These are phyloP conservation scores for Colletotrichum ledebouriae DNA, from an alignment of 2,329 filamentous ascomycete species.

Conservation along the genomic window DNA sequence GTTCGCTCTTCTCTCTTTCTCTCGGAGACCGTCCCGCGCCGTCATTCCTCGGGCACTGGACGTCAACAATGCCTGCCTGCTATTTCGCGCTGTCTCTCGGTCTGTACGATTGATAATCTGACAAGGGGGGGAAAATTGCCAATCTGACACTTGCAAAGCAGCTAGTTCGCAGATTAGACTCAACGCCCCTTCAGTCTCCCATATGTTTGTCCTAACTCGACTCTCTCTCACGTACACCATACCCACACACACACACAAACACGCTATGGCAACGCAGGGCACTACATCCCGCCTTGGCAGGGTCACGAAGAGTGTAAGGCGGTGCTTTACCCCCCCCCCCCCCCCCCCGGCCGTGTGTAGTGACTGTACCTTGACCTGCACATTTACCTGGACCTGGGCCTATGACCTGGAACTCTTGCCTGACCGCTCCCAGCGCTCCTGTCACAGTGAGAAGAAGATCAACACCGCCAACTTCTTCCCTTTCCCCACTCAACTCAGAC, in stretches of 20 bases:
- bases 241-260: neutral
- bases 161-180: constrained; percentile 27
- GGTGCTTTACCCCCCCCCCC: constrained; percentile 5
- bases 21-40: neutral
- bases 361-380: neutral
- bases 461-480: too few relatives aligned
- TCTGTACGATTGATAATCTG: constrained; percentile 4
- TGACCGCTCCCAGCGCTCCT: neutral
- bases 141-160: constrained; percentile 22
- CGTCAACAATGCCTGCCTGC: neutral
- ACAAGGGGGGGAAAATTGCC: neutral
- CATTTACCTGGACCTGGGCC: constrained; percentile 2
- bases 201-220: neutral
- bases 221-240: too few relatives aligned
- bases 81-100: neutral
- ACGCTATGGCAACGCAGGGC: constrained; percentile 33
- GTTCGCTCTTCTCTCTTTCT: constrained; percentile 19
- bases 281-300: constrained; percentile 2
- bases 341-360: constrained; percentile 1
- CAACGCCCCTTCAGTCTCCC: neutral
- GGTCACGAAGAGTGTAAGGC: neutral
- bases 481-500: too few relatives aligned
- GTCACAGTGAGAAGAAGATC: constrained; percentile 10
- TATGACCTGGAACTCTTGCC: constrained; percentile 1
- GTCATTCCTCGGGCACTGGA: neutral